Evolutionary conservation across 1,284 basidiomycete genomes (phyloP), one percentile per base, ranked within the genome.

Genomic region (Tylopilus sp.): DNA sequence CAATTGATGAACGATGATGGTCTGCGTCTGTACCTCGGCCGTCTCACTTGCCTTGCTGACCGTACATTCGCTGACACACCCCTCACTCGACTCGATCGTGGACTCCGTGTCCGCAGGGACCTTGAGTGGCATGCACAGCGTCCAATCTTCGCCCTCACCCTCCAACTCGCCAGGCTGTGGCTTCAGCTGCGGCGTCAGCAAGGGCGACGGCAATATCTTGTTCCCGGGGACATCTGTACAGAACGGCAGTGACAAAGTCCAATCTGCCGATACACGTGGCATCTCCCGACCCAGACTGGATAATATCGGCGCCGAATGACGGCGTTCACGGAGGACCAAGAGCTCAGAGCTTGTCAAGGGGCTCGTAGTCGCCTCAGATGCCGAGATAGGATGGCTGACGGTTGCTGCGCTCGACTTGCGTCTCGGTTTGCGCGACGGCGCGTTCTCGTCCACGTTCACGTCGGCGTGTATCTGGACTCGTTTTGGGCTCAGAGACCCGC

Each of bases 221-320:
- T 72, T 59, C 13, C 76, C 76, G 0, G 76, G 76, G 6, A 69
- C 36, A 41, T 77, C 76, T 2, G 67, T 77, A 26, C 65, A 77
- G 36, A 80, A 76, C 0, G 76, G 76, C 13, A 80, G 74, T 2
- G 76, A 80, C 47, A 77, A 39, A 3, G 75, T 77, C 76, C 76
- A 77, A 38, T 77, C 76, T 6, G 68, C 59, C 5, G 62, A 73
- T 7, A 26, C 22, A 22, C 24, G 41, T n/a, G 57, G 22, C 3
- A n/a, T 1, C 8, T 53, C 66, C 6, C 55, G 18, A 10, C 60
- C 54, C 49, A 57, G n/a, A 24, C 52, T 53, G 13, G 73, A 69
- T 44, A 79, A 57, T n/a, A 77, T 60, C 2, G 76, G 76, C 1
- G 78, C 74, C 2, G 78, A 77, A 60, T 78, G 77, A 18, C 78